Evolutionary conservation across 345 rosid species (phyloP).

Genomic region (Eucalyptus cladocalyx): DNA sequence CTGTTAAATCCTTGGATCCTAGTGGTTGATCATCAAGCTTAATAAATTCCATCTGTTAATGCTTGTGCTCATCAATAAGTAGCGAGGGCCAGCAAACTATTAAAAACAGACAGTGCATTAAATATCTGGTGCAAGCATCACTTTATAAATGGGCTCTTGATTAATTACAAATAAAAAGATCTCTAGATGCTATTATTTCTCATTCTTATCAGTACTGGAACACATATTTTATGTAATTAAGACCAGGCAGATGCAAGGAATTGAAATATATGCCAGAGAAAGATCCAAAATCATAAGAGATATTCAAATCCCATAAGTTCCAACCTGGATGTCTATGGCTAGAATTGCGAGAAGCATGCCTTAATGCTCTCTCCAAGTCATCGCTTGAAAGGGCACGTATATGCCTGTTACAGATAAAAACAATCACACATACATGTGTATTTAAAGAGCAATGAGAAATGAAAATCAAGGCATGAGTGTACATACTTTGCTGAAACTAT

Average conservation of each 20-base stretch:
- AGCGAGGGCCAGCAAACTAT: background rate
- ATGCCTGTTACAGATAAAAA: constrained; percentile 37
- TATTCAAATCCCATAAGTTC: background rate
- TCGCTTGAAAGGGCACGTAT: constrained; percentile 65
- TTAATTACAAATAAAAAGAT: background rate
- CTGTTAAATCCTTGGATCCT: background rate
- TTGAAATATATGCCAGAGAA: background rate
- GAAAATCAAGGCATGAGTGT: background rate
- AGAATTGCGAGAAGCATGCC: constrained; percentile 47
- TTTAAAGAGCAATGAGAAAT: background rate
- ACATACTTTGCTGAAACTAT: constrained; percentile 70
- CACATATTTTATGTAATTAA: background rate
- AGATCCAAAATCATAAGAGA: background rate
- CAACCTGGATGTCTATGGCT: constrained; percentile 75
- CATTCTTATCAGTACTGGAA: background rate
- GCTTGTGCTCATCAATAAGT: background rate
- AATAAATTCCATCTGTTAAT: background rate
- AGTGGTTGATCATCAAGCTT: background rate
- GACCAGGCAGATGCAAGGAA: background rate
- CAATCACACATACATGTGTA: background rate
- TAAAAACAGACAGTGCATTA: background rate
- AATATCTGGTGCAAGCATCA: background rate
- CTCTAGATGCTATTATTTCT: background rate
- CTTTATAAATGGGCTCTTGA: background rate
- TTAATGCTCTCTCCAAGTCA: constrained; percentile 59